Percentiles rank a stretch among this genome's conserved stretches.
Conservation (phyloP, 176 grass and related monocot species). For the Aegilops umbellulata region DNA sequence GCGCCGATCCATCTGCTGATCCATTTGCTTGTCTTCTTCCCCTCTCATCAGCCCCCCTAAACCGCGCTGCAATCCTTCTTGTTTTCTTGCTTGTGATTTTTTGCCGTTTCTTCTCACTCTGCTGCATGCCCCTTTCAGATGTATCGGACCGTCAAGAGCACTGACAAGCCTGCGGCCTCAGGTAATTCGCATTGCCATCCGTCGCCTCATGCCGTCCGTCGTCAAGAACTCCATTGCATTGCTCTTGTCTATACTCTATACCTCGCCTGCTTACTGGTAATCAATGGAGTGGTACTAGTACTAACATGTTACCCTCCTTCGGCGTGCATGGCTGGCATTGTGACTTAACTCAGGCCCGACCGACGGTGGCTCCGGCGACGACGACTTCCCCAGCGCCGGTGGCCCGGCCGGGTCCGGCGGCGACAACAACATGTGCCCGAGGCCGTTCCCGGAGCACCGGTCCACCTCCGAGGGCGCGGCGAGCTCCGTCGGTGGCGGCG, state of each 20-base stretch:
- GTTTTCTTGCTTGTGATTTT: constrained; percentile 6
- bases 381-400: constrained; percentile 47
- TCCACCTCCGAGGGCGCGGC: constrained; percentile 48
- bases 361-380: constrained; percentile 81
- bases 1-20: constrained; percentile 40
- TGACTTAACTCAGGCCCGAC: constrained; percentile 33
- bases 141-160: constrained; percentile 97
- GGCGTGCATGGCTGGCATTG: not conserved
- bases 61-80: constrained; percentile 32
- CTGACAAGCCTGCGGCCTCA: constrained; percentile 83
- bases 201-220: not conserved
- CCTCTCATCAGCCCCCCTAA: not conserved
- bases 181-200: constrained; percentile 48
- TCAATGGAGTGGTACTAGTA: too few relatives aligned
- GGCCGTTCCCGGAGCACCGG: constrained; percentile 35
- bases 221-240: too few relatives aligned
- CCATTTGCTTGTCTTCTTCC: constrained; percentile 34
- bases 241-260: too few relatives aligned
- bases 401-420: constrained; percentile 36
- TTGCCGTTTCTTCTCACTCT: constrained; percentile 29
- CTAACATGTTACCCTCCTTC: too few relatives aligned
- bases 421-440: constrained; percentile 33
- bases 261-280: too few relatives aligned
- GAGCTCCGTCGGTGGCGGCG: constrained; percentile 40
- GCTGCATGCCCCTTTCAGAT: constrained; percentile 46